These are phyloP conservation scores for Hansenula sp. DNA, from an alignment of 1,139 yeast genomes.

Conservation along the genomic window DNA sequence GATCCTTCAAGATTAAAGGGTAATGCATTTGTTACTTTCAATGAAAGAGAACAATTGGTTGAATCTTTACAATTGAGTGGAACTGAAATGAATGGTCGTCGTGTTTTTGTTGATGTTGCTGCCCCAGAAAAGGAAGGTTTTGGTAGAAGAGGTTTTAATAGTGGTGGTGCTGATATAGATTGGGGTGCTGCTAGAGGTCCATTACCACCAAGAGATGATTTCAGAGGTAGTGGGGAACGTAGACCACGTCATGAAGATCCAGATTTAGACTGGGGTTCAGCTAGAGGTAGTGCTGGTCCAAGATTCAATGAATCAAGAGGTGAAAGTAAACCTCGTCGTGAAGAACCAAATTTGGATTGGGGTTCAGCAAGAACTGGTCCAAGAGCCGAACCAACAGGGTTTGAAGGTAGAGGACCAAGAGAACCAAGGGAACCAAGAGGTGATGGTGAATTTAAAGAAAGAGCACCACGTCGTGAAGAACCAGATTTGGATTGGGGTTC, in stretches of 20 bases:
- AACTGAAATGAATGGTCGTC: conserved; percentile 68
- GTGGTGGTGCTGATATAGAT: conserved; percentile 39
- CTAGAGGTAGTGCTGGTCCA: conserved; percentile 14
- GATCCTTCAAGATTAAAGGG: conserved; percentile 70
- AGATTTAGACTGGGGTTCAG: conserved; percentile 44
- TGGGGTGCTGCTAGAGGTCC: conserved; percentile 48
- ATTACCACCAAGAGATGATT: conserved; percentile 24
- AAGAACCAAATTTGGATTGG: conserved; percentile 48
- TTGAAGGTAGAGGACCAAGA: conserved; percentile 10
- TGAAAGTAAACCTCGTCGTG: conserved; percentile 32
- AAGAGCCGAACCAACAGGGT: conserved; percentile 2
- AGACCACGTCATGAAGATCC: conserved; percentile 38
- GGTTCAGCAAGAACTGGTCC: conserved; percentile 25
- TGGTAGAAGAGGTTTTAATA: conserved; percentile 15
- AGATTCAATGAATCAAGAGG: background rate
- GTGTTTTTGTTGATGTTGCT: conserved; percentile 82
- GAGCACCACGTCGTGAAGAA: conserved; percentile 35
- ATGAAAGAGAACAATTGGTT: conserved; percentile 61
- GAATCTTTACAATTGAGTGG: conserved; percentile 65
- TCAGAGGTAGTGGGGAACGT: conserved; percentile 26
- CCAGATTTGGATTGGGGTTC: conserved; percentile 45
- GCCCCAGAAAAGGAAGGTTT: conserved; percentile 63
- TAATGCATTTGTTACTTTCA: conserved; percentile 82
- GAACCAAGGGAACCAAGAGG: conserved; percentile 22
- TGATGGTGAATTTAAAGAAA: conserved; percentile 22